These are phyloP conservation scores for Rhodotorula sp. DNA, from an alignment of 1,284 basidiomycete genomes.

Conservation along the genomic window DNA sequence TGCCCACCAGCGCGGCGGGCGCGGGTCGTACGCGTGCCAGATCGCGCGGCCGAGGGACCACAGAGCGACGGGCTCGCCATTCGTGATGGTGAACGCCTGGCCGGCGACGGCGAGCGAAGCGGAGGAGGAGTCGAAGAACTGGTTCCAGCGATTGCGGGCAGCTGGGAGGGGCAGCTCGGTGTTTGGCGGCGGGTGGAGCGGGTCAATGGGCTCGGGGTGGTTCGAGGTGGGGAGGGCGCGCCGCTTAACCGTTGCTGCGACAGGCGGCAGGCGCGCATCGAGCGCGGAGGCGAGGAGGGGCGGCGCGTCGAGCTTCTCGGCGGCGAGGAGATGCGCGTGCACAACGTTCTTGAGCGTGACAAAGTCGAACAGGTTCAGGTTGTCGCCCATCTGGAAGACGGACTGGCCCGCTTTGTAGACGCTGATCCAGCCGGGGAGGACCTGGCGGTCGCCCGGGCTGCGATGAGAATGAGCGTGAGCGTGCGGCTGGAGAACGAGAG, in stretches of 20 bases:
- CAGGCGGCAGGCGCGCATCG: constrained; percentile 63
- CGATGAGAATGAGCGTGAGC: too few species aligned
- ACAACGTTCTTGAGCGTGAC: constrained; percentile 96
- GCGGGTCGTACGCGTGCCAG: constrained; percentile 70
- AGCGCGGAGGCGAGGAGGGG: constrained; percentile 54
- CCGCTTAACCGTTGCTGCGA: constrained; percentile 49
- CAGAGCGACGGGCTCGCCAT: constrained; percentile 92
- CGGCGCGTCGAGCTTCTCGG: constrained; percentile 68
- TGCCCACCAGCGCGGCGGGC: constrained; percentile 56
- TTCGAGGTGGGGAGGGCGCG: constrained; percentile 42
- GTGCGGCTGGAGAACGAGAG: too few species aligned
- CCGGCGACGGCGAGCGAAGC: constrained; percentile 61
- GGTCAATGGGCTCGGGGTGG: constrained; percentile 10
- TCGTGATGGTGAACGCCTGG: constrained; percentile 95
- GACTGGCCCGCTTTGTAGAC: constrained; percentile 84
- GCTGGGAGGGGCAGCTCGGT: constrained; percentile 63
- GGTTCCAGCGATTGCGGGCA: constrained; percentile 54
- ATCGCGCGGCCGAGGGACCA: constrained; percentile 89
- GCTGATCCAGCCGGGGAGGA: constrained; percentile 75
- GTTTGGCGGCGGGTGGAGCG: neutral
- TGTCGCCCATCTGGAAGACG: constrained; percentile 90
- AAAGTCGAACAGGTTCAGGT: constrained; percentile 93
- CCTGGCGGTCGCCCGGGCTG: constrained; percentile 89
- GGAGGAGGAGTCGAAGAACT: constrained; percentile 50
- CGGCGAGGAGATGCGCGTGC: constrained; percentile 89